Evolutionary conservation across 208 protist genomes (phyloP), one percentile per base, ranked within the genome.

Genomic region (Leishmania major): DNA sequence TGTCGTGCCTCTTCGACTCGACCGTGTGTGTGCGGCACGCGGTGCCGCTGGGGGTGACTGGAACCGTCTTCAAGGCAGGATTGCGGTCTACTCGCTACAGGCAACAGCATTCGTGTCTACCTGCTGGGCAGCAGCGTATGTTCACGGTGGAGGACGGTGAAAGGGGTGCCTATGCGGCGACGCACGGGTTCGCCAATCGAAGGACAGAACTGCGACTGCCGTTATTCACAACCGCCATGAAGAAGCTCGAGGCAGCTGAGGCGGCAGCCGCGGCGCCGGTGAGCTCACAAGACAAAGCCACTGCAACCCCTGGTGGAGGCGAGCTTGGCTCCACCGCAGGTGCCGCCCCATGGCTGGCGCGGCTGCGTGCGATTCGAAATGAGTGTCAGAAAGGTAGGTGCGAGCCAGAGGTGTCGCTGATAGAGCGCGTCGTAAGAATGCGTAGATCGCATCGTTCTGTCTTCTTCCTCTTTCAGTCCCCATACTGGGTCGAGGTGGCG

Each of bases 1-100:
- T 92, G 17, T 75, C 81, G 25, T 90, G 80, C 25, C 28, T 91
- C 25, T 78, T 93, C 40, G 92, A 95, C 76, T 93, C 89, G 25
- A 37, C 82, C 43, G 71, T 79, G 17, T 90, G 87, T 43, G 60
- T 73, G 13, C 75, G 35, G 40, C 86, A 89, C 76, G 77, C 75
- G 17, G 35, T 95, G 0, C 92, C 90, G 13, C 76, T 95, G n/a
- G 71, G 57, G 69, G 90, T 91, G 45, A 60, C 81, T 28, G 92
- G 92, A 25, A 40, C 73, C 15, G 55, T 89, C 25, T 62, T 87
- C 2, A 84, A 51, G 51, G 1, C 13, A 3, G 64, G 57, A 6
- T n/a, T 89, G 11, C 22, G 53, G 31, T 10, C 25, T 1, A 82
- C 40, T 2, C 66, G 82, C 31, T 79, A 75, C 60, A 57, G 82